Evolutionary conservation across 768 basidiomycete species (phyloP).

Genomic region (Lentinula raphanica): DNA sequence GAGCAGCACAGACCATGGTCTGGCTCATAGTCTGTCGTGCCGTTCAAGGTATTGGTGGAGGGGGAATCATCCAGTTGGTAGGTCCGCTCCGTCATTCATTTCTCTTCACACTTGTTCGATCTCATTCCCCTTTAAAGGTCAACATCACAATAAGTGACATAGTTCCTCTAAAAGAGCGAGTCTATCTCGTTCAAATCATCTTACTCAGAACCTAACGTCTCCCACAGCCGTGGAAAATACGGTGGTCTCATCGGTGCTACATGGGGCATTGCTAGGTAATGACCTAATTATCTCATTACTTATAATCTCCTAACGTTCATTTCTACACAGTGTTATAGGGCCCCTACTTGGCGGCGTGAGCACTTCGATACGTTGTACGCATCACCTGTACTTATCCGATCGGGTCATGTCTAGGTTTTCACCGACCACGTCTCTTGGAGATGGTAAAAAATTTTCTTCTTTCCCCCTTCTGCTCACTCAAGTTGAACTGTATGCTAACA

Average conservation of each 20-base stretch:
- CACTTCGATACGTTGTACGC: conserved; percentile 1
- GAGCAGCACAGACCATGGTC: conserved; percentile 71
- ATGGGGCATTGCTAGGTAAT: conserved; percentile 62
- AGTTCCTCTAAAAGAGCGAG: conserved; percentile 64
- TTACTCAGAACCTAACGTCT: background rate
- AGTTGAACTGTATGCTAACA: background rate
- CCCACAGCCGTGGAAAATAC: conserved; percentile 59
- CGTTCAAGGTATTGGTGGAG: conserved; percentile 80
- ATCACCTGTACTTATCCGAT: background rate
- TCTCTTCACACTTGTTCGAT: background rate
- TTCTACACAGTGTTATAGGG: conserved; percentile 21
- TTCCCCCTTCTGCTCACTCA: background rate
- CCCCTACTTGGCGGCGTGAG: conserved; percentile 81
- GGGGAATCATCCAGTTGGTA: conserved; percentile 65
- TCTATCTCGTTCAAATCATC: background rate
- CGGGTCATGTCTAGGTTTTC: conserved; percentile 40
- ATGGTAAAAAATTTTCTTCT: conserved; percentile 43
- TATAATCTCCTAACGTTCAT: background rate
- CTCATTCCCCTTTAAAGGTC: conserved; percentile 20
- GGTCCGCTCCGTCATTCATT: background rate
- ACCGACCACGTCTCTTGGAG: conserved; percentile 76
- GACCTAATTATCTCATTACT: background rate
- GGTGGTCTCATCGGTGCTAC: conserved; percentile 73
- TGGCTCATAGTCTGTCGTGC: conserved; percentile 77
- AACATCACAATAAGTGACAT: conserved; percentile 82